A percentile compares a stretch with the other conserved stretches of the same genome.
These are phyloP conservation scores for Erysimum cheiri DNA, from an alignment of 441 rosid genomes.

Conservation along the genomic window DNA sequence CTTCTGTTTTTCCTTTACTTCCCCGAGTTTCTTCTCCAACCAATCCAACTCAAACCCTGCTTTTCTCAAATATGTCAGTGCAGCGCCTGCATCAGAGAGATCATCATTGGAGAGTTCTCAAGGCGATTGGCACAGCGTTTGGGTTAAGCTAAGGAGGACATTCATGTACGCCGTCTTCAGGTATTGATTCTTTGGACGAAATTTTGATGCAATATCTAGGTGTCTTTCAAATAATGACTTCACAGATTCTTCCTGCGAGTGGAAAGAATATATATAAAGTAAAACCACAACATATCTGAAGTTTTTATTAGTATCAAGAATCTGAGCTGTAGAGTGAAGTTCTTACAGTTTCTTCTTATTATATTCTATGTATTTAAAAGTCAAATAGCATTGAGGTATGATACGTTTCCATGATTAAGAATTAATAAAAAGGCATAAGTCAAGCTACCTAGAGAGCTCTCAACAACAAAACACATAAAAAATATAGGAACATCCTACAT, in stretches of 20 bases:
- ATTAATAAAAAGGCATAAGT: neutral
- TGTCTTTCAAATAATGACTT: neutral
- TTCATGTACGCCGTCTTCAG: constrained; percentile 1
- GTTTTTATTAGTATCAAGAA: no score
- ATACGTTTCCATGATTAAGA: neutral
- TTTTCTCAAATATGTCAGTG: neutral
- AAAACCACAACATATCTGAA: no score
- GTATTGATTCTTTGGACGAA: neutral
- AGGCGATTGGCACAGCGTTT: neutral
- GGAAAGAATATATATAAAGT: neutral
- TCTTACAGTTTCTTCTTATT: no score
- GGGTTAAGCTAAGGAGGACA: neutral
- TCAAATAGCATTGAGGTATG: neutral
- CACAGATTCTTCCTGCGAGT: neutral
- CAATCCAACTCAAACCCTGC: constrained; percentile 22
- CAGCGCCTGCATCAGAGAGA: neutral
- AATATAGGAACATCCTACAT: neutral
- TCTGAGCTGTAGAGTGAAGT: no score
- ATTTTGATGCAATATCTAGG: neutral
- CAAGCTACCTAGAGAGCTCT: no score
- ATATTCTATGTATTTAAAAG: no score
- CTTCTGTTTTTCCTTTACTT: neutral
- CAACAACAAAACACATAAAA: no score
- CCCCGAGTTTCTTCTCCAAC: constrained; percentile 11
- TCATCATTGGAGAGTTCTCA: constrained; percentile 1